Base-by-base conservation (phyloP, 305 asterid species). In the Fraxinus sp. region DNA sequence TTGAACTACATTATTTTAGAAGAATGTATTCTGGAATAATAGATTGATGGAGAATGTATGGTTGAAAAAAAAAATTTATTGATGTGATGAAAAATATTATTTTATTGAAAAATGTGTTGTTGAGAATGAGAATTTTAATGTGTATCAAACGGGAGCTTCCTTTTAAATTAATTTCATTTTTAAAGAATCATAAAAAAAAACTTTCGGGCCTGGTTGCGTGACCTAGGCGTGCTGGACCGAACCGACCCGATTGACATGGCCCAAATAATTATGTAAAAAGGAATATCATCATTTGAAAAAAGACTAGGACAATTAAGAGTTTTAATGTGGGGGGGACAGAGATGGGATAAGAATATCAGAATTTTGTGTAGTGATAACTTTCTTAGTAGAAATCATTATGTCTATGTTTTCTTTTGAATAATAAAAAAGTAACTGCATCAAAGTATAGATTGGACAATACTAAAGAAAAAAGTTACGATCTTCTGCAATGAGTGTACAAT, bases 381-480 rank as follows among this genome's bases (percentile, higher is more conserved):
- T 93, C 94, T 88, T 87, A 57, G 70, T 41, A 82, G 78, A 89
- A 87, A 90, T 93, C 83, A 93, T 93, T 88, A 11, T 93, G 97
- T 92, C 94, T 81, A 80, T 86, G 66, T 78, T 86, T 87, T 81
- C 89, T 88, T 84, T 87, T 86, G 73, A 87, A 80, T 89, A 87
- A 82, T 87, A 70, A 81, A 76, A 79, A 88, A 2, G 86, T 84
- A 80, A 83, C 86, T 82, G 64, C 28, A 36, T 85, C 78, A 81
- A 77, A 52, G 68, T 79, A 64, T 16, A 16, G 64, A 52, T 52
- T 52, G 64, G 22, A 52, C 24, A 52, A 52, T 52, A 52, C 6
- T 16, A 52, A 52, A 52, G 8, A 16, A 52, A 16, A 52, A 52
- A 4, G 24, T 16, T 52, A 52, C 64, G 9, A n/a, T 52, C 0